phyloP scores from a whole-genome alignment of 192 early-diverging fungal genomes.

The Entomortierella parvispora region DNA sequence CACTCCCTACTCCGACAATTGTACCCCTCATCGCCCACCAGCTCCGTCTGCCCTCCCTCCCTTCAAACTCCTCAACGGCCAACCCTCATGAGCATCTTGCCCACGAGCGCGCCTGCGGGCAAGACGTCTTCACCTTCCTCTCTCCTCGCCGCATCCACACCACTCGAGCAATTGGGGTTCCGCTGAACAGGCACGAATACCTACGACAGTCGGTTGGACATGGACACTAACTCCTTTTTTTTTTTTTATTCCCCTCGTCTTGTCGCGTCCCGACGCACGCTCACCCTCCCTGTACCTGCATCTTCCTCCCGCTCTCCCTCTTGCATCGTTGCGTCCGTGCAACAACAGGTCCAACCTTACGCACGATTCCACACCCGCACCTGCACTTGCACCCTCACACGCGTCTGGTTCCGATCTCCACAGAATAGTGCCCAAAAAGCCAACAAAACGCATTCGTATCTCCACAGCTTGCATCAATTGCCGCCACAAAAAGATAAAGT shows the following conservation, averaged over 20 bases:
- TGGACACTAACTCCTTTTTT: too few species aligned
- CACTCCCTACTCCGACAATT: slow-evolving; percentile 14
- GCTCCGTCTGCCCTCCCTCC: not conserved
- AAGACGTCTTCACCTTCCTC: not conserved
- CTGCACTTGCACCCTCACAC: not conserved
- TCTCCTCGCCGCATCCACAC: slow-evolving; percentile 5
- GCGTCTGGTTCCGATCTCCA: not conserved
- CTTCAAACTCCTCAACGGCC: too few species aligned
- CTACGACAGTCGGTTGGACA: too few species aligned
- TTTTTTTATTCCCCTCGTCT: too few species aligned
- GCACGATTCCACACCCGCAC: slow-evolving; percentile 20
- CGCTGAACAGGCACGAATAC: not conserved
- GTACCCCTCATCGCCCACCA: not conserved
- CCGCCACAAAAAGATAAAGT: slow-evolving; percentile 57
- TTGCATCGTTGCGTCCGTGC: not conserved
- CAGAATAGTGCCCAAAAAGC: slow-evolving; percentile 42
- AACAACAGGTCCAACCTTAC: slow-evolving; percentile 35
- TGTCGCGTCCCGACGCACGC: not conserved
- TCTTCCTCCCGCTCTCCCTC: slow-evolving; percentile 4
- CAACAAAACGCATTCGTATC: slow-evolving; percentile 52
- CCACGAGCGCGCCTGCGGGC: too few species aligned
- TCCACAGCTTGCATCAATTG: slow-evolving; percentile 57
- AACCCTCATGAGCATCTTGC: not conserved
- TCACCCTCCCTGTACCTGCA: not conserved
- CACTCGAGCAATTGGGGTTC: too few species aligned